Base-by-base conservation (phyloP, 148 eudicot genomes). In the Agrostemma githago region DNA sequence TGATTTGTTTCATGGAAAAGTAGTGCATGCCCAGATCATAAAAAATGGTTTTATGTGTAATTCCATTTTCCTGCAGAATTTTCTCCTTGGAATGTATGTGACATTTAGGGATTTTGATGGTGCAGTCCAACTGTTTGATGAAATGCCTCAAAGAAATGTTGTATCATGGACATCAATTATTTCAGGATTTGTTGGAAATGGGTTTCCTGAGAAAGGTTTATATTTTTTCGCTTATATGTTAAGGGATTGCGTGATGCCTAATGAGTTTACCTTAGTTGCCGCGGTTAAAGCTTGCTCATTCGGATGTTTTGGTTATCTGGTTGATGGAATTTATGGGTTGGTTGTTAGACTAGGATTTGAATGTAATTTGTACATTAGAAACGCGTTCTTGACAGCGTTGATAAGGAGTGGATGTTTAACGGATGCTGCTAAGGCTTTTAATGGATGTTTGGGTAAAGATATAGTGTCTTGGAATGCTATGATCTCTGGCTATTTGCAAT, bases 391-490 rank as follows among this genome's bases (percentile, higher is more conserved):
- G 75, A 82, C 87, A 17, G 68, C 84, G 56, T 80, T 89, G 78
- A 79, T 85, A 59, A 84, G 81, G 68, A 82, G 83, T 77, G 80
- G 74, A 5, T 62, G 68, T 12, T 78, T 82, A 17, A 26, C 16
- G 5, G 85, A 83, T 58, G 93, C 93, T 58, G 56, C 71, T 14
- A 66, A 51, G 72, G 81, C 76, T 42, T 91, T 91, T 59, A 82
- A 86, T 38, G 66, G 69, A 68, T 76, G 74, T 62, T 39, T 21
- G 4, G 40, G 48, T 67, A 87, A 78, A 75, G 96, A 91, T 82
- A 79, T 71, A 16, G 87, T 89, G 67, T 80, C 89, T 66, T 91
- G 93, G 93, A 91, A 91, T 74, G 80, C 91, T 34, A 84, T 91
- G 84, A 60, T 89, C 41, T 76, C 83, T 7, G 92, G 92, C 20